These are phyloP conservation scores for Persicaria maculosa DNA, from an alignment of 148 eudicot genomes.

Conservation along the genomic window DNA sequence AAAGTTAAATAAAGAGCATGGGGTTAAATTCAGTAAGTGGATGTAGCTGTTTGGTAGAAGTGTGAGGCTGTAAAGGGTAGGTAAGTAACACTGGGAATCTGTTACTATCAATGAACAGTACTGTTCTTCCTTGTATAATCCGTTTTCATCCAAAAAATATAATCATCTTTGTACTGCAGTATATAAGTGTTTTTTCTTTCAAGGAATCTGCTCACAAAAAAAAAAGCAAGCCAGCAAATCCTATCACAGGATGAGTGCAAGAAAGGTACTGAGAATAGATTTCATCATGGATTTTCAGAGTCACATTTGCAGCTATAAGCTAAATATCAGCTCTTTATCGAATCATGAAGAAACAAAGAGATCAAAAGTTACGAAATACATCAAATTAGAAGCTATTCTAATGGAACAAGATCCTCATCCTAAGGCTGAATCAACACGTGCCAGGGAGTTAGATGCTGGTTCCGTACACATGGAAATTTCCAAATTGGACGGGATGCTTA, in stretches of 20 bases:
- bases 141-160: no score
- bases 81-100: neutral
- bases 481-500: neutral
- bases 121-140: neutral
- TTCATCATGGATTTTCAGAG: neutral
- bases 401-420: neutral
- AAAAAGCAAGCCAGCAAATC: neutral
- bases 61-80: slow-evolving; percentile 3
- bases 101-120: neutral
- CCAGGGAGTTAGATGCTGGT: neutral
- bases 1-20: neutral
- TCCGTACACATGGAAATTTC: neutral
- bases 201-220: neutral
- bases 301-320: neutral
- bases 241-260: neutral
- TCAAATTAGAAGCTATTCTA: neutral
- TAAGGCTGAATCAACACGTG: neutral
- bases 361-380: neutral
- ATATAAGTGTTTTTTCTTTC: neutral
- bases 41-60: slow-evolving; percentile 1
- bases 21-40: neutral
- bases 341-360: neutral
- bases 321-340: neutral
- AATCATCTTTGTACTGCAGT: neutral
- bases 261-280: slow-evolving; percentile 7